Evolutionary conservation across 1,284 basidiomycete genomes (phyloP).

Genomic region (Cutaneotrichosporon mucoides): DNA sequence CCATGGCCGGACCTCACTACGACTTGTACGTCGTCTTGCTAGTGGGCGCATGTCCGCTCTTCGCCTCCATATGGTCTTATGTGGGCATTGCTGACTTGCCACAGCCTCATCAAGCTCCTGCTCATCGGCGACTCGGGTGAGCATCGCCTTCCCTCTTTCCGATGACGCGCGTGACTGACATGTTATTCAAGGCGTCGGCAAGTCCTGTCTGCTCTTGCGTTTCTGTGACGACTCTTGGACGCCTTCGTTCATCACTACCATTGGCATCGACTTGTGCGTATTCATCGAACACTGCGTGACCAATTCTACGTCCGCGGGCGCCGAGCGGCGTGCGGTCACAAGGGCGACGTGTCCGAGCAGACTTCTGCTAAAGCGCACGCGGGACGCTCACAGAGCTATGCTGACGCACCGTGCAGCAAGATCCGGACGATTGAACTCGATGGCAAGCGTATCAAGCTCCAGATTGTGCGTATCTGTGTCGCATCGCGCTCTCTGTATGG

Average conservation of each 20-base stretch:
- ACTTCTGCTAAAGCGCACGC: neutral
- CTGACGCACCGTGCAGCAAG: conserved; percentile 31
- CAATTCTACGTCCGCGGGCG: no score
- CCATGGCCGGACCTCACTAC: conserved; percentile 49
- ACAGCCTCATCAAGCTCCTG: conserved; percentile 82
- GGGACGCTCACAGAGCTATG: neutral
- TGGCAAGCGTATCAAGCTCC: conserved; percentile 98
- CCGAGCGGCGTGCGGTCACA: no score
- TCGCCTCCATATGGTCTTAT: neutral
- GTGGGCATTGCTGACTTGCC: neutral
- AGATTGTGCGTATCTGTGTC: conserved; percentile 69
- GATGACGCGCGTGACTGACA: neutral
- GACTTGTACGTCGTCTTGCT: conserved; percentile 41
- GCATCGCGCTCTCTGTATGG: no score
- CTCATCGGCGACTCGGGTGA: conserved; percentile 94
- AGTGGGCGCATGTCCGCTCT: neutral
- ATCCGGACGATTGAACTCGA: conserved; percentile 99
- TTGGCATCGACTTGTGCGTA: conserved; percentile 57
- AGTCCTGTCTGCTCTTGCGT: conserved; percentile 94
- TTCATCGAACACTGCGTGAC: neutral
- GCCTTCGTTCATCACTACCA: conserved; percentile 98
- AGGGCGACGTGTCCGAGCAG: no score
- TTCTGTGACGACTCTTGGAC: conserved; percentile 99
- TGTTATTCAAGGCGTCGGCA: conserved; percentile 75
- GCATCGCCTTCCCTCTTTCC: conserved; percentile 16